These are phyloP conservation scores for Fraxinus floribunda DNA, from an alignment of 305 asterid species.

Conservation along the genomic window DNA sequence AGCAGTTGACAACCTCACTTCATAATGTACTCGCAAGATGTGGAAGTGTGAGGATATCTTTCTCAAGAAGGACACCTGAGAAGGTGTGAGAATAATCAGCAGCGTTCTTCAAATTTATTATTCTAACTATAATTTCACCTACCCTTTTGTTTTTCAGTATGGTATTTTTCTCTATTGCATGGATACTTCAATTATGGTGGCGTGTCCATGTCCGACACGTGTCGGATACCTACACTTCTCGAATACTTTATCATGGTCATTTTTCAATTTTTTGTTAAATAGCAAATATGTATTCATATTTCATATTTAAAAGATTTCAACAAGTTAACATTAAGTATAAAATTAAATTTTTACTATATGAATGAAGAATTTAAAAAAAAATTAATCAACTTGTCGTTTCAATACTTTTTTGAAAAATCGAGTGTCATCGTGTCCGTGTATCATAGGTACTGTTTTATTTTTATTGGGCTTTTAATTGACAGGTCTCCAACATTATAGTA, in stretches of 20 bases:
- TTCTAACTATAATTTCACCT: neutral
- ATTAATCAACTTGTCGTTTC: too few relatives aligned
- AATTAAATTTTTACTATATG: neutral
- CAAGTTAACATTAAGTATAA: neutral
- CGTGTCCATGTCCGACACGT: neutral
- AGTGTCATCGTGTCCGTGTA: neutral
- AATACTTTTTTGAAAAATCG: neutral
- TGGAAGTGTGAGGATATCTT: conserved; percentile 88
- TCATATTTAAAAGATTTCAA: too few relatives aligned
- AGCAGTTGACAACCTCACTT: conserved; percentile 67
- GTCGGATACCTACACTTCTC: neutral
- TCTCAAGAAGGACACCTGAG: conserved; percentile 94
- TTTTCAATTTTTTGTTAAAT: too few relatives aligned
- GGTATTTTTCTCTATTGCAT: neutral
- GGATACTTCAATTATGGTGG: neutral
- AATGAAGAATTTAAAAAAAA: neutral
- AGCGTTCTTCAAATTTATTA: conserved; percentile 16
- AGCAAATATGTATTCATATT: too few relatives aligned
- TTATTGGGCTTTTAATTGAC: conserved; percentile 17
- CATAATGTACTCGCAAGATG: conserved; percentile 77
- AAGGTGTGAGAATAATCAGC: conserved; percentile 47
- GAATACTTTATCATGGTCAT: neutral
- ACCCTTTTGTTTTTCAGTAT: neutral
- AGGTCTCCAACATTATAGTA: conserved; percentile 61
- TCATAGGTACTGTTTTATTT: neutral